Base-by-base conservation (phyloP, 306 rosid species). In the Dalbergia oliveri region DNA sequence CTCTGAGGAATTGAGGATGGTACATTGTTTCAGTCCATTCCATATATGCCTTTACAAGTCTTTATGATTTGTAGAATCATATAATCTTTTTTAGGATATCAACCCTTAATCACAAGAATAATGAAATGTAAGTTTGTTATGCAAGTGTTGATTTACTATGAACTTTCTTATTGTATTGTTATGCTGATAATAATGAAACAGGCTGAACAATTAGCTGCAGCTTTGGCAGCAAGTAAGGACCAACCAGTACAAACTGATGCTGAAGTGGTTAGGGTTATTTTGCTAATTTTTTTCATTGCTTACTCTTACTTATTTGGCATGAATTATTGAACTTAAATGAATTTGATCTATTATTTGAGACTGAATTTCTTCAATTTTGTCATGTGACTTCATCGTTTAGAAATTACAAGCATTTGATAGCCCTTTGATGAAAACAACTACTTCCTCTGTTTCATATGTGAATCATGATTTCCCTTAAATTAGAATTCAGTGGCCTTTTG, bases 171-270 rank as follows among this genome's bases (percentile, higher is more conserved):
- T 77, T 69, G 73, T 71, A 31, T 66, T 31, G 41, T 82, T 77
- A 59, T 84, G 61, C 47, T 62, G 59, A 68, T 81, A 34, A 75
- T 76, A 26, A 75, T 83, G 45, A 50, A 71, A 82, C 86, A 94
- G 98, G 98, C 97, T 61, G 98, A 92, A 86, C 97, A 94, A 85
- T 85, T 91, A 77, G 97, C 93, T 57, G 97, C 97, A 45, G 97
- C 98, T 75, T 15, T 86, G 83, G 88, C 97, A 75, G 97, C 98
- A 31, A 66, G 87, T 78, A 92, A 91, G 89, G 97, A 86, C 59
- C 84, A 83, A 33, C 88, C 92, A 69, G 74, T 85, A 14, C 92
- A 89, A 76, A 78, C 84, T 67, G 91, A 90, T 74, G 74, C 77
- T 74, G 93, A 89, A 72, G 86, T 14, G 92, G 97, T 93, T 84